A percentile compares a stretch with the other conserved stretches of the same genome.
Conservation (phyloP, 2,329 filamentous ascomycete species). For the Neonectria neomacrospora region DNA sequence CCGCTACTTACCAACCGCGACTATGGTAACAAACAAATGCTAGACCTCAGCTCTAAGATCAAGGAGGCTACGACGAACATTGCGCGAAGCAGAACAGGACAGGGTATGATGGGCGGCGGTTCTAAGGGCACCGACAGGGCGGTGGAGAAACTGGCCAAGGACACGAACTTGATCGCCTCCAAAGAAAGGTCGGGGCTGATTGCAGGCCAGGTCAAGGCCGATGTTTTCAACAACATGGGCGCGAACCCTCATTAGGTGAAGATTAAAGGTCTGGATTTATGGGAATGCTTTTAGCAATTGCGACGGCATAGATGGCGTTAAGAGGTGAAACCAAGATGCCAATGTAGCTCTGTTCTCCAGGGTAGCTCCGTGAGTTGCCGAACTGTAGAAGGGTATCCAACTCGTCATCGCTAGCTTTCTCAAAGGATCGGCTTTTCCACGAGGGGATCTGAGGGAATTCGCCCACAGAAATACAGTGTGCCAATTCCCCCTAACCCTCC, state of each 20-base stretch:
- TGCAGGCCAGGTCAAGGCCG: conserved; percentile 71
- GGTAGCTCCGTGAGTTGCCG: not conserved
- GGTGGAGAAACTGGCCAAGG: conserved; percentile 69
- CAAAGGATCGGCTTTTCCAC: too few relatives aligned
- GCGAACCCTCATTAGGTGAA: conserved; percentile 29
- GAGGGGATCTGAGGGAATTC: too few relatives aligned
- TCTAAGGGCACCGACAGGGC: conserved; percentile 54
- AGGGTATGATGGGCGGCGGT: conserved; percentile 40
- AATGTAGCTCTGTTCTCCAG: conserved; percentile 16
- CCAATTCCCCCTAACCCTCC: too few relatives aligned
- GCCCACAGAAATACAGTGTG: too few relatives aligned
- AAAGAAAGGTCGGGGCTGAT: conserved; percentile 73
- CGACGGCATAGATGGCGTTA: conserved; percentile 46
- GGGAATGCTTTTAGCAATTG: conserved; percentile 37
- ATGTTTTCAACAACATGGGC: conserved; percentile 64
- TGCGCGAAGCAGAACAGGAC: conserved; percentile 41
- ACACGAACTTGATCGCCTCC: conserved; percentile 69
- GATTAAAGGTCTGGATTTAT: conserved; percentile 29
- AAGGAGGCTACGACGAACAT: conserved; percentile 65
- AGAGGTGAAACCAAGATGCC: conserved; percentile 37
- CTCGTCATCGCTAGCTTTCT: too few relatives aligned
- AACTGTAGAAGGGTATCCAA: too few relatives aligned
- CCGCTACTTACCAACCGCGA: conserved; percentile 93
- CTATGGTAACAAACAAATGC: conserved; percentile 91
- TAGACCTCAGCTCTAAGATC: conserved; percentile 87